Base-by-base conservation (phyloP, 2,329 filamentous ascomycete species). In the Helicocarpus griseus region DNA sequence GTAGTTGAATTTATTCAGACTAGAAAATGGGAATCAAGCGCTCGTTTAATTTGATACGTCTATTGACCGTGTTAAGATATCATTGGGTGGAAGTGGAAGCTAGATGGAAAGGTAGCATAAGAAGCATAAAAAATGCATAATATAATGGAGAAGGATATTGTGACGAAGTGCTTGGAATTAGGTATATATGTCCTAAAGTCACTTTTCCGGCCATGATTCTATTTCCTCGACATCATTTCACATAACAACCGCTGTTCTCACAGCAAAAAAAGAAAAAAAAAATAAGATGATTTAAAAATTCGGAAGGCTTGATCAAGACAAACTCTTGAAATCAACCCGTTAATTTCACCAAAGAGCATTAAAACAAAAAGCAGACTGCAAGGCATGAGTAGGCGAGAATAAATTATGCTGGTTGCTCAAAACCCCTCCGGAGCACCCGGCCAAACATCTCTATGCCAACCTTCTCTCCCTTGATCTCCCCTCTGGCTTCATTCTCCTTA, bases 401-500 rank as follows among this genome's bases (percentile, higher is more conserved):
- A 54, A 57, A 57, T 71, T 69, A 86, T 59, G 81, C 83, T 54
- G 82, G 80, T 69, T 91, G 86, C 75, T 95, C 89, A 77, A 89
- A 95, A 47, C 87, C 86, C 64, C 90, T 80, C 70, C 86, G 80
- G 57, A 95, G 82, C 56, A 95, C 83, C 60, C 88, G 64, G 22
- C 71, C 71, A 58, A 75, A 75, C 70, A 72, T 71, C 43, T 75
- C 72, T 39, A 74, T 62, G 17, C 67, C 71, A n/a, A 98, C 93
- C 59, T 93, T 90, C 77, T 98, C 93, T 63, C 90, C 82, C 64
- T 96, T 94, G 69, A 96, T 87, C 38, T 89, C 86, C 71, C 93
- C 93, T 77, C 94, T 89, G 41, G 89, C 93, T 80, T 97, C 91
- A 69, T 96, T 96, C 73, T 98, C 93, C 66, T 93, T 87, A 76